Evolutionary conservation across 305 asterid genomes (phyloP), one percentile per base, ranked within the genome.

Genomic region (Coffea humblotiana): DNA sequence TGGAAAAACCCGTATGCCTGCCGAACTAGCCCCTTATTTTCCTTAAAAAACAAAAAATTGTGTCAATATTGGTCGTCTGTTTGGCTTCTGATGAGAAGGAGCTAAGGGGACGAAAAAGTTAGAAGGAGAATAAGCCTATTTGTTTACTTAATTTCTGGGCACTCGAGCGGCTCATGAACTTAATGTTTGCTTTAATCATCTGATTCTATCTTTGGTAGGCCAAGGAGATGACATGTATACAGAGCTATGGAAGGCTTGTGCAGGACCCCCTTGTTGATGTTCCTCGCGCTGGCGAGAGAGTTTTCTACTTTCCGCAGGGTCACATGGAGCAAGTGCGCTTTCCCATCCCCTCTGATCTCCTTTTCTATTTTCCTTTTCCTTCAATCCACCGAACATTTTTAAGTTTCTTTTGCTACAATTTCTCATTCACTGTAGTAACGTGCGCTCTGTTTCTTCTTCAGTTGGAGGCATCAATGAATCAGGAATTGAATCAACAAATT

Each of bases 171-270:
- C 61, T 7, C 40, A 1, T 66, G 65, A 65, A 61, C 21, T 66
- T 25, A 19, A 68, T 8, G 18, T 43, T 21, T 40, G 25, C 45
- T 29, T 52, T n/a, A 48, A 16, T 60, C 5, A 8, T 58, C 71
- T 71, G 75, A 37, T 47, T 58, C 60, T 18, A 63, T 40, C 80
- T 79, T 81, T 74, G 83, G 82, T 85, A 88, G 92, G 89, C 82
- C 84, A 75, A 79, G 82, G 75, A 54, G 87, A 87, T 81, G 90
- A 86, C 84, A 85, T 94, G 83, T 90, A 90, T 78, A 78, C 81
- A 71, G 95, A 88, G 80, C 86, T 94, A 35, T 94, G 98, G 98
- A 94, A 86, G 85, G 96, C 96, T 47, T 94, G 98, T 84, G 98
- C 98, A 12, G 98, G 98, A 32, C 94, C 96, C 96, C 77, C 83